Conservation (phyloP, 2,329 filamentous ascomycete species). For the Paraphoma chrysanthemicola region DNA sequence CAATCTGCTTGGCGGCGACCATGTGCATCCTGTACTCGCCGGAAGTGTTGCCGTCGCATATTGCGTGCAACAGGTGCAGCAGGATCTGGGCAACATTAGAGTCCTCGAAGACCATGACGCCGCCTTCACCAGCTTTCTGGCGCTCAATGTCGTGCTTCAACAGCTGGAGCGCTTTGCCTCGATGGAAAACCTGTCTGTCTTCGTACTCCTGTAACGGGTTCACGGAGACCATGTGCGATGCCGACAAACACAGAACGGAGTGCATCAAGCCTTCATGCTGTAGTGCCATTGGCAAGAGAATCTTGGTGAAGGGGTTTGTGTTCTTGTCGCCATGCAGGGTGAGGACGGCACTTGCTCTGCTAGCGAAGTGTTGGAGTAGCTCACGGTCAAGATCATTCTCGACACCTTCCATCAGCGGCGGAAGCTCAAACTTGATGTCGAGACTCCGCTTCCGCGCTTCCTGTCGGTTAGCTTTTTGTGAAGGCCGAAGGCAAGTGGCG, state of each 20-base stretch:
- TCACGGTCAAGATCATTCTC: conserved; percentile 80
- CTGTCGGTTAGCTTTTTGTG: conserved; percentile 18
- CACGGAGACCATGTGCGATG: conserved; percentile 70
- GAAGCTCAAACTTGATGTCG: conserved; percentile 56
- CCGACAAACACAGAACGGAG: conserved; percentile 82
- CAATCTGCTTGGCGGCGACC: conserved; percentile 74
- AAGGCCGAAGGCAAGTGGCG: neutral
- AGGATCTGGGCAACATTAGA: conserved; percentile 68
- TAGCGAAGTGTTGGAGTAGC: conserved; percentile 84
- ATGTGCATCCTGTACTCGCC: conserved; percentile 84
- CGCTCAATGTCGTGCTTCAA: conserved; percentile 54
- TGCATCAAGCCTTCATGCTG: conserved; percentile 87
- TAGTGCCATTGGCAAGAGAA: conserved; percentile 81
- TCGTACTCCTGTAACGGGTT: conserved; percentile 59
- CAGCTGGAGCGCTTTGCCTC: conserved; percentile 55
- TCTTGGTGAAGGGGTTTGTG: conserved; percentile 82
- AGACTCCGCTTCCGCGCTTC: conserved; percentile 43
- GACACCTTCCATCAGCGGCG: conserved; percentile 76
- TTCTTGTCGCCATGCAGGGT: conserved; percentile 79
- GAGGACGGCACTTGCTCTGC: conserved; percentile 78
- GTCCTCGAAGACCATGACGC: conserved; percentile 55
- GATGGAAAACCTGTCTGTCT: conserved; percentile 56
- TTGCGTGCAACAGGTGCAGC: conserved; percentile 66
- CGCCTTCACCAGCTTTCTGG: conserved; percentile 46
- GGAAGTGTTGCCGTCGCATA: conserved; percentile 64